These are phyloP conservation scores for Saccharomycopsis sp. DNA, from an alignment of 805 yeast genomes.

Conservation along the genomic window DNA sequence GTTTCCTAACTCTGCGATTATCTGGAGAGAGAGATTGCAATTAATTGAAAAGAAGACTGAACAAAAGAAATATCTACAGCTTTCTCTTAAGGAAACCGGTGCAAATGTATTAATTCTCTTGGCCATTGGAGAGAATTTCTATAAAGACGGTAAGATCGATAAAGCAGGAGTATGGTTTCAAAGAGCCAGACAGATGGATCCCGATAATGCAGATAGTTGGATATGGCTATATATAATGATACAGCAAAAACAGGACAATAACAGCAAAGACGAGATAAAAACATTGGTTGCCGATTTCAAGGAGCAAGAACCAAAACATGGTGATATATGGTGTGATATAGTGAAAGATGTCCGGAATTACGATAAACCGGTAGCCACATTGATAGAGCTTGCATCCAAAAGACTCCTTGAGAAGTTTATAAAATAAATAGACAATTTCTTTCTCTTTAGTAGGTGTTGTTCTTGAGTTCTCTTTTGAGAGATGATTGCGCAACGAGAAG, in stretches of 20 bases:
- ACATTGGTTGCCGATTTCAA: slow-evolving; percentile 33
- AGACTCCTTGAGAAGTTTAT: slow-evolving; percentile 14
- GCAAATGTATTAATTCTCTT: slow-evolving; percentile 53
- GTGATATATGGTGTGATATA: slow-evolving; percentile 51
- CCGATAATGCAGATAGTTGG: slow-evolving; percentile 72
- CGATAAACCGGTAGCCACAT: slow-evolving; percentile 34
- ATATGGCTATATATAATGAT: slow-evolving; percentile 51
- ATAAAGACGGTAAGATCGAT: slow-evolving; percentile 53
- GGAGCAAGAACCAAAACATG: slow-evolving; percentile 52
- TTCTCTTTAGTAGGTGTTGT: not conserved
- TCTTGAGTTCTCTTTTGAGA: not conserved
- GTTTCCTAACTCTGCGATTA: slow-evolving; percentile 48
- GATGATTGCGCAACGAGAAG: not conserved
- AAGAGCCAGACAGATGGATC: slow-evolving; percentile 50
- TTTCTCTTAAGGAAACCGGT: slow-evolving; percentile 62
- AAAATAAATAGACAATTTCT: too few species aligned
- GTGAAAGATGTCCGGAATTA: slow-evolving; percentile 44
- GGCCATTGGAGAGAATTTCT: slow-evolving; percentile 61
- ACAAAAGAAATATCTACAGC: slow-evolving; percentile 52
- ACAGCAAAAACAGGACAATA: slow-evolving; percentile 31
- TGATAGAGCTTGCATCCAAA: slow-evolving; percentile 32
- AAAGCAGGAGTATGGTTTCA: slow-evolving; percentile 73
- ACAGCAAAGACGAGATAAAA: slow-evolving; percentile 29
- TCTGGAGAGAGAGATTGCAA: slow-evolving; percentile 54
- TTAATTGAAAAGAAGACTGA: slow-evolving; percentile 42